These are phyloP conservation scores for Psophocarpus tetragonolobus DNA, from an alignment of 306 rosid genomes.

Conservation along the genomic window DNA sequence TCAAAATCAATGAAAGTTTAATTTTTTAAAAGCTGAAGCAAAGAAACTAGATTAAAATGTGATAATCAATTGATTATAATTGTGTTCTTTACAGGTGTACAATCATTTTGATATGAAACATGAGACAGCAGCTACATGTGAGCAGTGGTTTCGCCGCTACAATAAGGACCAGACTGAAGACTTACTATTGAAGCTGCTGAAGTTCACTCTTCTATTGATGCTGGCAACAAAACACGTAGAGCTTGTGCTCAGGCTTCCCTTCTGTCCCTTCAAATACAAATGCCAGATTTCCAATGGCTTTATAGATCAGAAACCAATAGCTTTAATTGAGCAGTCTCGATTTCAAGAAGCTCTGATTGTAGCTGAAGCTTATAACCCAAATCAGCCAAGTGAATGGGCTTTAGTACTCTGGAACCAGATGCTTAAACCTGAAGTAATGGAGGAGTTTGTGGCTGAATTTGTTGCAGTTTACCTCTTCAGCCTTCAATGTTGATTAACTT, in stretches of 20 bases:
- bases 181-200: slow-evolving; percentile 95
- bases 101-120: slow-evolving; percentile 97
- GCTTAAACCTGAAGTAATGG: slow-evolving; percentile 93
- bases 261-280: slow-evolving; percentile 88
- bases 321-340: slow-evolving; percentile 90
- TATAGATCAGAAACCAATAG: slow-evolving; percentile 76
- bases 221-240: slow-evolving; percentile 89
- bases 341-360: slow-evolving; percentile 95
- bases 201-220: slow-evolving; percentile 92
- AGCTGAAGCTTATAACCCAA: slow-evolving; percentile 94
- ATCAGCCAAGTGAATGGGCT: slow-evolving; percentile 98
- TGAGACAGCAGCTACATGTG: slow-evolving; percentile 87
- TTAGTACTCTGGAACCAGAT: slow-evolving; percentile 96
- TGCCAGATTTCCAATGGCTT: slow-evolving; percentile 95
- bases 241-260: slow-evolving; percentile 97
- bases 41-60: not conserved
- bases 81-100: slow-evolving; percentile 65
- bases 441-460: slow-evolving; percentile 93
- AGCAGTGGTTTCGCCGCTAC: slow-evolving; percentile 73
- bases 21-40: slow-evolving; percentile 28
- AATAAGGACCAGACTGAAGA: slow-evolving; percentile 91
- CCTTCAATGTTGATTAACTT: slow-evolving; percentile 80
- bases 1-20: slow-evolving; percentile 8
- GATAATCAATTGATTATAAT: not conserved
- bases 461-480: slow-evolving; percentile 91